Conservation (phyloP, 805 yeast genomes). For the Hanseniaspora lindneri region DNA sequence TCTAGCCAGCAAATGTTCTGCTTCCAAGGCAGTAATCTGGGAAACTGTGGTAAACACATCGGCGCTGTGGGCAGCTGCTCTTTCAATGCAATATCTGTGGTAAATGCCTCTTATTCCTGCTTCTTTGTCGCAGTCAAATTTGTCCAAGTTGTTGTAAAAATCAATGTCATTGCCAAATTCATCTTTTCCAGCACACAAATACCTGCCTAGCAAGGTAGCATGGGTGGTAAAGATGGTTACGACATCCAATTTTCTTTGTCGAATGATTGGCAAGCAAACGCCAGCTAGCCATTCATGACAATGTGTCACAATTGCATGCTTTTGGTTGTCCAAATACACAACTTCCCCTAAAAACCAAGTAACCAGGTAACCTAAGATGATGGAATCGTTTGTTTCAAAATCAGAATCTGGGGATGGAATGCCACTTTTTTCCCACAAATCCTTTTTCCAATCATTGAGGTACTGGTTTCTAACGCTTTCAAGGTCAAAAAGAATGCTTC, state of each 20-base stretch:
- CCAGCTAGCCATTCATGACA: slow-evolving; percentile 99
- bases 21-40: slow-evolving; percentile 91
- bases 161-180: slow-evolving; percentile 95
- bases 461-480: slow-evolving; percentile 42
- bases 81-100: slow-evolving; percentile 91
- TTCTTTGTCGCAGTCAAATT: slow-evolving; percentile 91
- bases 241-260: slow-evolving; percentile 82
- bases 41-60: slow-evolving; percentile 97
- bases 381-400: slow-evolving; percentile 81
- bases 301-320: slow-evolving; percentile 83
- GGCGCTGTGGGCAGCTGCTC: slow-evolving; percentile 90
- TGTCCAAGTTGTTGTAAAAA: slow-evolving; percentile 79
- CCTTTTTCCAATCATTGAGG: slow-evolving; percentile 88
- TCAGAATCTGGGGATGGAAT: slow-evolving; percentile 90
- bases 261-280: slow-evolving; percentile 81
- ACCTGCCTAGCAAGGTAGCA: slow-evolving; percentile 89
- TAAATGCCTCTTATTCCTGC: slow-evolving; percentile 97
- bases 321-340: slow-evolving; percentile 59
- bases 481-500: slow-evolving; percentile 79
- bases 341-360: slow-evolving; percentile 97
- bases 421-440: slow-evolving; percentile 81
- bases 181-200: slow-evolving; percentile 91
- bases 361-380: slow-evolving; percentile 79
- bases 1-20: slow-evolving; percentile 83
- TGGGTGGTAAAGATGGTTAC: slow-evolving; percentile 95